Percentiles rank a stretch among this genome's conserved stretches.
Conservation (phyloP, 176 grass and related monocot species). For the Tuctoria greenei region DNA sequence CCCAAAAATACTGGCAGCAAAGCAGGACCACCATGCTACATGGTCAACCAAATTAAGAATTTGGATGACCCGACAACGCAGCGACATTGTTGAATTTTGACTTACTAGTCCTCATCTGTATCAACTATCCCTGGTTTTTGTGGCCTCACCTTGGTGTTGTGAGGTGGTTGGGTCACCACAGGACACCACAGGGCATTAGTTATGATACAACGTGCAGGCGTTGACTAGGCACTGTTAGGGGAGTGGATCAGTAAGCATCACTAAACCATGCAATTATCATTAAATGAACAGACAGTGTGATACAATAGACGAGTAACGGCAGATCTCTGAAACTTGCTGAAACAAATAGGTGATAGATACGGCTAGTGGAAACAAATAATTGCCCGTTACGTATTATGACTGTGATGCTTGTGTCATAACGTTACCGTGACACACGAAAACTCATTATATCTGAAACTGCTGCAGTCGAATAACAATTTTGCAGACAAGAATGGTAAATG, state of each 20-base stretch:
- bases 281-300: not conserved
- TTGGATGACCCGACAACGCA: not conserved
- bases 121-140: not conserved
- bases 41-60: not conserved
- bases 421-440: not conserved
- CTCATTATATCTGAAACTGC: not conserved
- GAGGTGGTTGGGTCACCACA: not conserved
- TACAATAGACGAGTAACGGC: not conserved
- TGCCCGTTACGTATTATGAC: not conserved
- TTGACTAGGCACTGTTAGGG: not conserved
- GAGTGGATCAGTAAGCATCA: not conserved
- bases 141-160: not conserved
- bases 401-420: not conserved
- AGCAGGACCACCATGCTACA: not conserved
- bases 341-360: slow-evolving; percentile 7
- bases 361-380: not conserved
- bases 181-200: not conserved
- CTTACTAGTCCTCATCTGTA: not conserved
- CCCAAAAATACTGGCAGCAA: not conserved
- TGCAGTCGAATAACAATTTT: not conserved
- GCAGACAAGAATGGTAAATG: not conserved
- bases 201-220: not conserved
- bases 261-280: not conserved
- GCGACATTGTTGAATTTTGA: not conserved
- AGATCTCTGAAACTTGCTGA: not conserved